A percentile compares a stretch with the other conserved stretches of the same genome.
phyloP scores from a whole-genome alignment of 345 rosid genomes.

The Melaleuca quinquenervia region DNA sequence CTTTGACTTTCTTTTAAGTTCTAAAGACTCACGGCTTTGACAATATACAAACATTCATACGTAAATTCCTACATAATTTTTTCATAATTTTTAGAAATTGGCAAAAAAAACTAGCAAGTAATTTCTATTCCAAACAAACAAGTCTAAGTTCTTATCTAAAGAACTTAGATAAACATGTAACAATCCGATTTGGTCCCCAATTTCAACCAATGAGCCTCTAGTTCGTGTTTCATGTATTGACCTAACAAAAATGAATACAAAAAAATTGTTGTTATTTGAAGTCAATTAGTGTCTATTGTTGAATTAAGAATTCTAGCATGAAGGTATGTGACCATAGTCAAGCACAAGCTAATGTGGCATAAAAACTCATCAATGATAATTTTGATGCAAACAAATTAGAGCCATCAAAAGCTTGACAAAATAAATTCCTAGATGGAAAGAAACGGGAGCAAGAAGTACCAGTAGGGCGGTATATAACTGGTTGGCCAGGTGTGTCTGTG shows the following conservation, averaged over 20 bases:
- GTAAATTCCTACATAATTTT: not conserved
- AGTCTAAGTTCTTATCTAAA: not conserved
- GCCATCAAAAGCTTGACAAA: not conserved
- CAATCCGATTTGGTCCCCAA: not conserved
- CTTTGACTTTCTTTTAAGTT: not conserved
- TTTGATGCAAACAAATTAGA: not conserved
- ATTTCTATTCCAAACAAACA: not conserved
- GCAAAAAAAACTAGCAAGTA: not conserved
- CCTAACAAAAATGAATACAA: not conserved
- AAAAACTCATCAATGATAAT: not conserved
- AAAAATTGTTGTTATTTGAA: not conserved
- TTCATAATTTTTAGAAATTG: not conserved
- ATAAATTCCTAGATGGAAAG: not conserved
- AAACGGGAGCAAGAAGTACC: constrained; percentile 26
- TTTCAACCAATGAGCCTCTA: not conserved
- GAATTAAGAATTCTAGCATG: not conserved
- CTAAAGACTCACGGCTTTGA: not conserved
- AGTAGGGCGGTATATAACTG: constrained; percentile 65
- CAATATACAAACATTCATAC: not conserved
- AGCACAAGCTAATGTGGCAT: not conserved
- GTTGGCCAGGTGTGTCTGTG: constrained; percentile 61
- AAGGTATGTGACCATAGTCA: not conserved
- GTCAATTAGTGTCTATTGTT: not conserved
- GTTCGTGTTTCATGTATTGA: not conserved
- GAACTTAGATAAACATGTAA: not conserved